Conservation (phyloP, 148 eudicot species). For the Diospyros lotus region DNA sequence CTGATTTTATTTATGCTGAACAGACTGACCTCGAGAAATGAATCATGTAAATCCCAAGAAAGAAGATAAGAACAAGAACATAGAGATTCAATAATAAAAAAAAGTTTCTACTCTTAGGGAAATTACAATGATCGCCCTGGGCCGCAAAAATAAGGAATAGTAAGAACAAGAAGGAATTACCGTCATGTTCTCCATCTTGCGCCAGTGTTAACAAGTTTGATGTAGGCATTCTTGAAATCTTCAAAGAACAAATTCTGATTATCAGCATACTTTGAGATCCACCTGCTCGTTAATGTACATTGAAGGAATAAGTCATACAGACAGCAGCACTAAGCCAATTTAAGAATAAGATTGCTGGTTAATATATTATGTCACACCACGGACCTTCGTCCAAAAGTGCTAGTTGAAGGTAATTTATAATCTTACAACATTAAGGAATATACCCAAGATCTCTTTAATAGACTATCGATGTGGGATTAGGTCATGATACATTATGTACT, state of each 20-base stretch:
- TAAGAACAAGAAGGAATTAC: constrained; percentile 3
- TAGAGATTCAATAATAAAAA: neutral
- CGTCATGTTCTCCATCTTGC: constrained; percentile 60
- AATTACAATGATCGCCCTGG: too few relatives aligned
- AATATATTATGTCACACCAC: too few relatives aligned
- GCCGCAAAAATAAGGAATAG: too few relatives aligned
- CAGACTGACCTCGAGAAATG: neutral
- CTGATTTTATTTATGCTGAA: neutral
- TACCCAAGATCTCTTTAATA: too few relatives aligned
- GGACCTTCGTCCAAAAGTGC: too few relatives aligned
- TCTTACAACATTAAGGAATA: too few relatives aligned
- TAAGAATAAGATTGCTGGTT: neutral
- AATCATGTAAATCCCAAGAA: neutral
- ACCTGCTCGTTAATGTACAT: constrained; percentile 33
- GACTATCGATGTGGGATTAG: too few relatives aligned
- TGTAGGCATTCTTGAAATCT: constrained; percentile 81
- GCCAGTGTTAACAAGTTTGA: constrained; percentile 82
- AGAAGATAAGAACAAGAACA: neutral
- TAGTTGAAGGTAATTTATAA: too few relatives aligned
- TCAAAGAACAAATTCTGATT: constrained; percentile 64
- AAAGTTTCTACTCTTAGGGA: too few relatives aligned
- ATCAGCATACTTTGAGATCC: constrained; percentile 74
- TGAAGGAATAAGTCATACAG: neutral
- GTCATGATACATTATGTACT: too few relatives aligned
- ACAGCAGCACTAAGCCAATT: neutral